These are phyloP conservation scores for Buxus sempervirens DNA, from an alignment of 164 flowering plant species.

Conservation along the genomic window DNA sequence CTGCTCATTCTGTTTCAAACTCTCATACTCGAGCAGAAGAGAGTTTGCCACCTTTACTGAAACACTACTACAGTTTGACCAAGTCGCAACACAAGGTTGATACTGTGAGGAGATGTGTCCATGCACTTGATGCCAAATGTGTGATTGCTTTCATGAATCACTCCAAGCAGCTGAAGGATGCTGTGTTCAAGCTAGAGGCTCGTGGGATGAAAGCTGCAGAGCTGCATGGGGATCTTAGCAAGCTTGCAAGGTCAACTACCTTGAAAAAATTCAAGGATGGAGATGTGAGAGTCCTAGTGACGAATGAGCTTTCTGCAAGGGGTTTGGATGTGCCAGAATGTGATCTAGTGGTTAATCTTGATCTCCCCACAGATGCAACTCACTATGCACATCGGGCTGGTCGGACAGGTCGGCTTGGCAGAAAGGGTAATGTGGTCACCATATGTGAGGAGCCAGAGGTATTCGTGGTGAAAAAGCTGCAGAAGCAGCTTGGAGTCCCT, in stretches of 20 bases:
- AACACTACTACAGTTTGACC: conserved; percentile 70
- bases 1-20: conserved; percentile 24
- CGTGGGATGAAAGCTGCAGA: conserved; percentile 86
- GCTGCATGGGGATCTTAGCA: conserved; percentile 92
- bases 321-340: conserved; percentile 93
- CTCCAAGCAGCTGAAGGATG: conserved; percentile 79
- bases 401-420: conserved; percentile 83
- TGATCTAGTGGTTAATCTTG: conserved; percentile 93
- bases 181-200: conserved; percentile 87
- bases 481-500: conserved; percentile 69
- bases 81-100: conserved; percentile 88
- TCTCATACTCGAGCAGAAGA: conserved; percentile 43
- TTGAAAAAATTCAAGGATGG: conserved; percentile 82
- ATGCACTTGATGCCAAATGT: conserved; percentile 82
- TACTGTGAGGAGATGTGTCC: conserved; percentile 80
- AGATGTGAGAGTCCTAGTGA: conserved; percentile 78
- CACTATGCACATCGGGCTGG: conserved; percentile 99
- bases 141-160: conserved; percentile 97
- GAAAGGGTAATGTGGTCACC: conserved; percentile 78
- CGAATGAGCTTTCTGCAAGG: conserved; percentile 97
- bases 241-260: conserved; percentile 77
- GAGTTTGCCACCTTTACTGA: conserved; percentile 77
- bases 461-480: conserved; percentile 78
- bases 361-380: conserved; percentile 76
- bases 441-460: conserved; percentile 89